Base-by-base conservation (phyloP, 495 filamentous ascomycete species). In the Melanomma pulvis-pyrius region DNA sequence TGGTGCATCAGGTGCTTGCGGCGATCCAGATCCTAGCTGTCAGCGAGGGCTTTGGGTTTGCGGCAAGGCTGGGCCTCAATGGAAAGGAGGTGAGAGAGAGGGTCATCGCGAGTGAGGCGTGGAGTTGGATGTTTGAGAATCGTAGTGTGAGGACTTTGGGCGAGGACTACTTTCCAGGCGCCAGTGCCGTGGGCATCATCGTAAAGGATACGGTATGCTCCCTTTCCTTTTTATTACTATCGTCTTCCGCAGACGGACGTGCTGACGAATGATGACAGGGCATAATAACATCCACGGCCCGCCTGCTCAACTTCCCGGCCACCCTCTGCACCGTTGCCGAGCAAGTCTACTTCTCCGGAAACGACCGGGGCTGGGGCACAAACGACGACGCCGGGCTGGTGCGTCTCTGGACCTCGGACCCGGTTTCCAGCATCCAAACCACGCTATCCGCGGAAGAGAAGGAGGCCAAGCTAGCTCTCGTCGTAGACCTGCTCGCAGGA, bases 61-160 rank as follows among this genome's bases (percentile, higher is more conserved):
- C 88, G 11, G 87, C 83, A 41, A 80, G 82, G 15, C 76, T 91
- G 39, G 88, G 90, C 0, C 75, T 92, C 58, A 83, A 92, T 69
- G 84, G 86, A 2, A 75, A 75, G 13, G 71, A 77, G 22, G 84
- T 84, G 2, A 82, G 82, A 34, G 82, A 88, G 21, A 76, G 78
- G 19, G 81, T 93, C 24, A 78, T 84, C n/a, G 68, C 67, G 0
- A 83, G 84, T 0, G 83, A 86, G n/a, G 86, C 82, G 32, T 86
- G 83, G 79, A 88, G 85, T 66, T 94, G 89, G 88, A 92, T 93
- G 89, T 90, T 92, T 78, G 87, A 88, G 73, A 88, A 94, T 74
- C 82, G 90, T 15, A 80, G 85, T 4, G 84, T 86, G 56, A 81
- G 87, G 55, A 90, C 92, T 82, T 67, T 93, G 63, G 84, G 85